A percentile compares a stretch with the other conserved stretches of the same genome.
Conservation (phyloP, 305 asterid genomes). For the Plantago rigida region DNA sequence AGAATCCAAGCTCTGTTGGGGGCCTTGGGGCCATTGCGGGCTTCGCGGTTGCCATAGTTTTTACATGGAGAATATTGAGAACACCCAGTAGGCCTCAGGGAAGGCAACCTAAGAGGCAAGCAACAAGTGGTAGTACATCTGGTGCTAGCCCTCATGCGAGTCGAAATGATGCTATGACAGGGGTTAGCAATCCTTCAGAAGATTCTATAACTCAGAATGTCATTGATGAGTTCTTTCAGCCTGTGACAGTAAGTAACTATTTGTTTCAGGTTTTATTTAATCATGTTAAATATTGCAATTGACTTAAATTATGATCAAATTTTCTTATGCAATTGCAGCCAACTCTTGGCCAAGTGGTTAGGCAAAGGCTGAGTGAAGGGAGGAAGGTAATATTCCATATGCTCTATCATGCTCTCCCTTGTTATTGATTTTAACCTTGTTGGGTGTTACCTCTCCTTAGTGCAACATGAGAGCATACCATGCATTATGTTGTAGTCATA, state of each 20-base stretch:
- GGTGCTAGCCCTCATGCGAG: constrained; percentile 35
- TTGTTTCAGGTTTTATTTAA: not conserved
- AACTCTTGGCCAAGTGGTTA: constrained; percentile 71
- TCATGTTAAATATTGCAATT: constrained; percentile 6
- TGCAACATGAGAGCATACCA: constrained; percentile 9
- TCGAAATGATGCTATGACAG: constrained; percentile 34
- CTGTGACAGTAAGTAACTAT: constrained; percentile 45
- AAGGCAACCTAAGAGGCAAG: constrained; percentile 62
- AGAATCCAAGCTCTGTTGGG: constrained; percentile 77
- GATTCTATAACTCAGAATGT: constrained; percentile 69
- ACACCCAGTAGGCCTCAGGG: constrained; percentile 56
- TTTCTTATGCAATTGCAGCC: constrained; percentile 51
- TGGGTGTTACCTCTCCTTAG: not conserved
- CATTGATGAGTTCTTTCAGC: constrained; percentile 76
- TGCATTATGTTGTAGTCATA: not conserved
- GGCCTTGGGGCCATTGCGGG: constrained; percentile 82
- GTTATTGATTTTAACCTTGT: not conserved
- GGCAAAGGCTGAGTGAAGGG: constrained; percentile 81
- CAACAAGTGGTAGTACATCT: constrained; percentile 45
- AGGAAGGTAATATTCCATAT: constrained; percentile 55
- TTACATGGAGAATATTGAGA: constrained; percentile 74
- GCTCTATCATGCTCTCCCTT: constrained; percentile 4
- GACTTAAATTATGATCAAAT: constrained; percentile 5
- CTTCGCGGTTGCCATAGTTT: constrained; percentile 69
- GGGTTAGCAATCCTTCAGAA: constrained; percentile 41